These are phyloP conservation scores for Penicillium freii DNA, from an alignment of 2,329 filamentous ascomycete species.

Conservation along the genomic window DNA sequence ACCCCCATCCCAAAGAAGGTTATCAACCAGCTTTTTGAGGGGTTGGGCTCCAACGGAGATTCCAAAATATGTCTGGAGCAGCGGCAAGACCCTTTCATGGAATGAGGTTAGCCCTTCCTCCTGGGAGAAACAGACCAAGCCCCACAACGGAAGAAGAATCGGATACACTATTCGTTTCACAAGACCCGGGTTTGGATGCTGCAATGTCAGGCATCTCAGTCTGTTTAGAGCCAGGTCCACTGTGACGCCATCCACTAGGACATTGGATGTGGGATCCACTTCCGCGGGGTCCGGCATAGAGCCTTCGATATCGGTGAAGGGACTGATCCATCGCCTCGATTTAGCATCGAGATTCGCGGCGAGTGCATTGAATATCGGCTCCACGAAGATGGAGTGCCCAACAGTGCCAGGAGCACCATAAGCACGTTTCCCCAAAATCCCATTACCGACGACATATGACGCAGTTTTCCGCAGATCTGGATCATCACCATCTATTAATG, in stretches of 20 bases:
- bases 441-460: slow-evolving; percentile 44
- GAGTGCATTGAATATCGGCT: slow-evolving; percentile 41
- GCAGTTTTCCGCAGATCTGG: slow-evolving; percentile 42
- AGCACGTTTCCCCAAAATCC: slow-evolving; percentile 42
- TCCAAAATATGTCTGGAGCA: slow-evolving; percentile 44
- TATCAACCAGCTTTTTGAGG: slow-evolving; percentile 40
- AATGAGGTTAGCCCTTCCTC: slow-evolving; percentile 27
- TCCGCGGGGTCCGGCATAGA: not conserved
- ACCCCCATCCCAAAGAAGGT: slow-evolving; percentile 43
- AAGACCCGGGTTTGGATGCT: slow-evolving; percentile 45
- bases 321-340: slow-evolving; percentile 30
- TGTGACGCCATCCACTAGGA: slow-evolving; percentile 28
- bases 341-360: slow-evolving; percentile 32
- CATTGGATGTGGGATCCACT: slow-evolving; percentile 4
- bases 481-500: slow-evolving; percentile 42
- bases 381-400: slow-evolving; percentile 43
- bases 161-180: slow-evolving; percentile 43
- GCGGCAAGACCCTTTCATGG: slow-evolving; percentile 30
- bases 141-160: slow-evolving; percentile 44
- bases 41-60: slow-evolving; percentile 38
- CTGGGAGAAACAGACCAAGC: slow-evolving; percentile 38
- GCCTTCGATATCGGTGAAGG: slow-evolving; percentile 20
- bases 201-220: slow-evolving; percentile 36
- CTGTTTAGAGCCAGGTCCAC: slow-evolving; percentile 36
- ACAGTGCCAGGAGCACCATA: slow-evolving; percentile 42